These are phyloP conservation scores for Eucalyptus erythrocorys DNA, from an alignment of 345 rosid species.

Conservation along the genomic window DNA sequence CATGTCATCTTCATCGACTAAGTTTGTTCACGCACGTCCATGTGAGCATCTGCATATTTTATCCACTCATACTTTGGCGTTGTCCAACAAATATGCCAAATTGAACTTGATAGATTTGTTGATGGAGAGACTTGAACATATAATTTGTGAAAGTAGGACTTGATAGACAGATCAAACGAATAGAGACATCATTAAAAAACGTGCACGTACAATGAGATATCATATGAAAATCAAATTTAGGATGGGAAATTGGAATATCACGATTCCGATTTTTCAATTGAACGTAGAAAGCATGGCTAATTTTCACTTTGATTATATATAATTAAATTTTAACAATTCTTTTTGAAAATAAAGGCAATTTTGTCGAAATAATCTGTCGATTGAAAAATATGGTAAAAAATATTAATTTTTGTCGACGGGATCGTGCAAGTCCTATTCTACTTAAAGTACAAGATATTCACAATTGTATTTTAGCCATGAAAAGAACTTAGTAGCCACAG, in stretches of 20 bases:
- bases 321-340: not conserved
- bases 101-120: not conserved
- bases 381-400: not conserved
- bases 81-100: not conserved
- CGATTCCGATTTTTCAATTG: not conserved
- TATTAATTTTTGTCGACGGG: fast-evolving
- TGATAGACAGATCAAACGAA: not conserved
- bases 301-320: not conserved
- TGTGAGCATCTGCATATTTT: not conserved
- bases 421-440: not conserved
- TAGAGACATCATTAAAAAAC: not conserved
- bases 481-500: not conserved
- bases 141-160: not conserved
- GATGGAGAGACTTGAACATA: not conserved
- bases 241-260: not conserved
- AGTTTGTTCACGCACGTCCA: not conserved
- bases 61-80: not conserved
- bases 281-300: not conserved
- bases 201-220: not conserved
- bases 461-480: not conserved
- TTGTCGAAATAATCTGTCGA: not conserved
- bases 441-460: not conserved
- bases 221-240: not conserved
- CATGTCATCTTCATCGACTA: not conserved
- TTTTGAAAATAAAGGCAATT: not conserved